Conservation (phyloP, 805 yeast species). For the Saturnispora hagleri region DNA sequence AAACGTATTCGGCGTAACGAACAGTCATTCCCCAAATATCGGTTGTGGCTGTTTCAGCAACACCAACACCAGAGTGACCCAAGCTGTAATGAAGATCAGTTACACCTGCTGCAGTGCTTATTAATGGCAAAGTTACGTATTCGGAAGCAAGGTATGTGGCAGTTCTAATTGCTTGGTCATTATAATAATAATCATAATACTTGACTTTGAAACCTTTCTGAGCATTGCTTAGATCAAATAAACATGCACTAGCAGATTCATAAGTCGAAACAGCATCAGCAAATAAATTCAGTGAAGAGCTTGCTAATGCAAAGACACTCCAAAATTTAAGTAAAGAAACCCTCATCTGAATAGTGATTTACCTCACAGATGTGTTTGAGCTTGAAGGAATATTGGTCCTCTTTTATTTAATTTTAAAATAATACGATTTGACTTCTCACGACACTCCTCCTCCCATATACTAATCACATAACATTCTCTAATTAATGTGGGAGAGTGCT, state of each 20-base stretch:
- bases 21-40: conserved; percentile 8
- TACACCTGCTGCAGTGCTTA: not conserved
- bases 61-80: not conserved
- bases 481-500: too few species aligned
- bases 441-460: too few species aligned
- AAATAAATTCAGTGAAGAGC: not conserved
- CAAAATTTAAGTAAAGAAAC: not conserved
- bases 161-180: not conserved
- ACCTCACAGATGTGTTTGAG: too few species aligned
- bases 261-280: not conserved
- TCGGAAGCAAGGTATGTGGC: not conserved
- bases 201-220: not conserved
- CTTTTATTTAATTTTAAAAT: too few species aligned
- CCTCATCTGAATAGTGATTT: too few species aligned
- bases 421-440: too few species aligned
- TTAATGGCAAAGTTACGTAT: not conserved
- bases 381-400: too few species aligned
- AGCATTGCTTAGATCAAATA: not conserved
- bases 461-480: too few species aligned
- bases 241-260: not conserved
- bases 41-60: not conserved
- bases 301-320: not conserved
- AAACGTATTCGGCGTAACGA: conserved; percentile 4
- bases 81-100: not conserved
- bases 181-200: not conserved